Evolutionary conservation across 2,329 filamentous ascomycete species (phyloP).

Genomic region (Aspergillus aculeatinus): DNA sequence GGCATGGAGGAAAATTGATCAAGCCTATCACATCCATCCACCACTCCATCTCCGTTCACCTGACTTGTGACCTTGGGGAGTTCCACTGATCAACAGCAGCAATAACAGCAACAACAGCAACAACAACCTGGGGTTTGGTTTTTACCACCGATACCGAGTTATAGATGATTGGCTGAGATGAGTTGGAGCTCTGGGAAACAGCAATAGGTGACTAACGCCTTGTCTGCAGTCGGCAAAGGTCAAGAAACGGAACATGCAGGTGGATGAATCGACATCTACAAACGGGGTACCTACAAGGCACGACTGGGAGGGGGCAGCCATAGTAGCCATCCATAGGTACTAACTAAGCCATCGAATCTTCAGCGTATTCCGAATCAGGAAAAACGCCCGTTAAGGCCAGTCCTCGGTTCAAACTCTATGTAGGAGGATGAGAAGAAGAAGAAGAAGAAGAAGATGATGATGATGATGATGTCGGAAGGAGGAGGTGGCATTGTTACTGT

Average conservation of each 20-base stretch:
- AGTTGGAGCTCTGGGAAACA: neutral
- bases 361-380: slow-evolving; percentile 6
- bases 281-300: neutral
- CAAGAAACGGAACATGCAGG: neutral
- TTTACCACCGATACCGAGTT: neutral
- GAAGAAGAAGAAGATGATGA: too few relatives aligned
- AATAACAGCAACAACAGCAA: neutral
- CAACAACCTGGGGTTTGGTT: neutral
- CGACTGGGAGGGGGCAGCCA: neutral
- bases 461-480: too few relatives aligned
- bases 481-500: too few relatives aligned
- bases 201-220: neutral
- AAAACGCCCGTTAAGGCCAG: slow-evolving; percentile 5
- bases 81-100: slow-evolving; percentile 4
- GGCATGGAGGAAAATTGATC: neutral
- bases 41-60: neutral
- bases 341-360: neutral
- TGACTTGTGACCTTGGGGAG: neutral
- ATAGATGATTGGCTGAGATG: neutral
- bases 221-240: neutral
- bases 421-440: neutral
- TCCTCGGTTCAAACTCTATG: slow-evolving; percentile 3
- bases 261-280: neutral
- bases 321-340: too few relatives aligned
- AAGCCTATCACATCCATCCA: neutral